Evolutionary conservation across 192 early-diverging fungal genomes (phyloP).

Genomic region (Backusella mclennaniae): DNA sequence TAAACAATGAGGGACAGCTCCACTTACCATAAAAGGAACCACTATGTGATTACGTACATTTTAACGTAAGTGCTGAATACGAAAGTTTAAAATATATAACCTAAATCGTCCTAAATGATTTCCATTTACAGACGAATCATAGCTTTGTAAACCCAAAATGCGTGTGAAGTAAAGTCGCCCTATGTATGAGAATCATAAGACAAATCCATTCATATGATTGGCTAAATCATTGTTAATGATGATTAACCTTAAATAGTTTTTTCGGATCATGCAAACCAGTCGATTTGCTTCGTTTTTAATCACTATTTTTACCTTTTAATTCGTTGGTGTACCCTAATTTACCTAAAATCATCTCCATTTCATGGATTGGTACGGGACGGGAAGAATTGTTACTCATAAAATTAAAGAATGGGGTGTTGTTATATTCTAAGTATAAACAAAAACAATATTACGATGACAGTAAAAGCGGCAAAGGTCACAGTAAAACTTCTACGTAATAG

Average conservation of each 20-base stretch:
- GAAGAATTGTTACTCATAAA: conserved; percentile 2
- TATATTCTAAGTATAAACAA: conserved; percentile 4
- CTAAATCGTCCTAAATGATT: background rate
- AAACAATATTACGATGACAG: background rate
- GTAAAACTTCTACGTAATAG: background rate
- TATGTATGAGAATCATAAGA: conserved; percentile 7
- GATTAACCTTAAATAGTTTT: conserved; percentile 10
- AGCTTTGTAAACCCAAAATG: background rate
- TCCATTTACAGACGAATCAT: background rate
- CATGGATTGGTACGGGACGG: background rate
- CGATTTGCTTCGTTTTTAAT: conserved; percentile 4
- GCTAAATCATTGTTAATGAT: background rate
- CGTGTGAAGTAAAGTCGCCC: background rate
- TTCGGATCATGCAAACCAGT: conserved; percentile 6
- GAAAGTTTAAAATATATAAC: background rate
- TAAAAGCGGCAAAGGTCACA: background rate
- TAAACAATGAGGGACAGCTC: conserved; percentile 4
- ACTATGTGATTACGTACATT: conserved; percentile 1
- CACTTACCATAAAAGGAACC: conserved; percentile 4
- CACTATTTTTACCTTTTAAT: conserved; percentile 7
- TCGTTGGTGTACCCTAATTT: conserved; percentile 8
- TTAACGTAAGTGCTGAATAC: background rate
- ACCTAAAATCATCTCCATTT: conserved; percentile 5
- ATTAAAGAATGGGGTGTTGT: background rate
- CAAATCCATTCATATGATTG: background rate